Conservation (phyloP, 1,284 basidiomycete genomes). For the Rhodotorula sp. region DNA sequence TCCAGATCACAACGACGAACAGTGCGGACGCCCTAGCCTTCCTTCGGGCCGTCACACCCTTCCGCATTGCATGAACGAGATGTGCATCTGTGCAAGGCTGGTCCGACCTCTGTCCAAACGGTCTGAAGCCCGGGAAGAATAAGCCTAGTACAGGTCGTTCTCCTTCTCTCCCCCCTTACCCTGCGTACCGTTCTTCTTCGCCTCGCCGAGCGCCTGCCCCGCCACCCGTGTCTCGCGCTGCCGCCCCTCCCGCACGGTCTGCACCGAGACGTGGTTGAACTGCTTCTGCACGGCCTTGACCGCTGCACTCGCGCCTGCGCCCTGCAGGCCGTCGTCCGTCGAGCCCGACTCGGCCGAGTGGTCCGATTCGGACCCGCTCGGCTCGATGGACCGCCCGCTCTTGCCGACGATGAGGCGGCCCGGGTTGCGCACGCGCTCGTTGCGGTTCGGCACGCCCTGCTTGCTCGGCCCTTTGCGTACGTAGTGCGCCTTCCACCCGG, state of each 20-base stretch:
- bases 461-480: constrained; percentile 31
- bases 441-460: constrained; percentile 30
- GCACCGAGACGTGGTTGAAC: neutral
- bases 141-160: neutral
- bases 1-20: too few species aligned
- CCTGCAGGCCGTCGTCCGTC: neutral
- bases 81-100: too few species aligned
- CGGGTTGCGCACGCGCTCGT: constrained; percentile 32
- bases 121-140: too few species aligned
- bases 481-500: constrained; percentile 43
- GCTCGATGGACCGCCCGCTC: neutral
- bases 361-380: too few species aligned
- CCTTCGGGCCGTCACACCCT: too few species aligned
- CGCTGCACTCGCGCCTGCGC: neutral
- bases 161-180: neutral
- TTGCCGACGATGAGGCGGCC: constrained; percentile 8
- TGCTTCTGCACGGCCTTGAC: neutral
- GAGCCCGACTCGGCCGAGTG: too few species aligned
- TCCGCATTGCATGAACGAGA: too few species aligned
- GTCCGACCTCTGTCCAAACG: too few species aligned
- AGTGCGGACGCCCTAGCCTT: too few species aligned
- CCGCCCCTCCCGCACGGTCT: neutral
- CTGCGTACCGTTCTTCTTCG: neutral
- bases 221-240: neutral
- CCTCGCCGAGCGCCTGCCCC: neutral